Evolutionary conservation across 768 basidiomycete species (phyloP).

Genomic region (Leccinum disarticulatum): DNA sequence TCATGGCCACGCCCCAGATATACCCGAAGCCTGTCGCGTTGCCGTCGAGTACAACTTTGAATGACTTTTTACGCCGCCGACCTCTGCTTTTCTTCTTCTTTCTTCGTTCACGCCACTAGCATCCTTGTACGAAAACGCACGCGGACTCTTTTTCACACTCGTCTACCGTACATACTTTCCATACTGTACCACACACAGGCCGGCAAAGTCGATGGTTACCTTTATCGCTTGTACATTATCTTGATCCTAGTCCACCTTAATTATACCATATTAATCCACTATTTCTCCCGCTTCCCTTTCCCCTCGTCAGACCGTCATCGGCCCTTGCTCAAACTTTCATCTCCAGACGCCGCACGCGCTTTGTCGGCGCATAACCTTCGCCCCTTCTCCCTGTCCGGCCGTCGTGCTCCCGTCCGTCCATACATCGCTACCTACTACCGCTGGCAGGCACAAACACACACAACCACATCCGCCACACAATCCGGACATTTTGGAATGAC

Average conservation of each 20-base stretch:
- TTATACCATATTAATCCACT: slow-evolving; percentile 37
- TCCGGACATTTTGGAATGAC: not conserved
- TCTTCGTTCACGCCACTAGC: slow-evolving; percentile 21
- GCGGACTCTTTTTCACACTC: slow-evolving; percentile 24
- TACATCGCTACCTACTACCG: not conserved
- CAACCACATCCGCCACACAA: not conserved
- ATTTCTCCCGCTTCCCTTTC: slow-evolving; percentile 4
- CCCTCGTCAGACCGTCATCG: slow-evolving; percentile 2
- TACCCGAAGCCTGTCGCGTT: slow-evolving; percentile 68
- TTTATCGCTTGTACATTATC: slow-evolving; percentile 30
- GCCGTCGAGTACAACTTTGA: slow-evolving; percentile 79
- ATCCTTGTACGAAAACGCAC: slow-evolving; percentile 32
- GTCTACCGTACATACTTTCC: slow-evolving; percentile 27
- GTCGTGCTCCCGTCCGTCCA: not conserved
- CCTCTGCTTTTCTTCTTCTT: not conserved
- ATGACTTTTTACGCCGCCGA: slow-evolving; percentile 18
- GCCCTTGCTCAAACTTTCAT: not conserved
- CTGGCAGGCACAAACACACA: slow-evolving; percentile 3
- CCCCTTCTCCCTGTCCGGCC: not conserved
- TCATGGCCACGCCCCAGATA: slow-evolving; percentile 53
- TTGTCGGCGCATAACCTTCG: slow-evolving; percentile 7
- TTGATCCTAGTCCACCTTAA: slow-evolving; percentile 28
- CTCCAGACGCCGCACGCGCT: not conserved
- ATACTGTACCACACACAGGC: slow-evolving; percentile 19
- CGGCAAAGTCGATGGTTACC: slow-evolving; percentile 18